Conservation (phyloP, 2,329 filamentous ascomycete species). For the Diplodia seriata region DNA sequence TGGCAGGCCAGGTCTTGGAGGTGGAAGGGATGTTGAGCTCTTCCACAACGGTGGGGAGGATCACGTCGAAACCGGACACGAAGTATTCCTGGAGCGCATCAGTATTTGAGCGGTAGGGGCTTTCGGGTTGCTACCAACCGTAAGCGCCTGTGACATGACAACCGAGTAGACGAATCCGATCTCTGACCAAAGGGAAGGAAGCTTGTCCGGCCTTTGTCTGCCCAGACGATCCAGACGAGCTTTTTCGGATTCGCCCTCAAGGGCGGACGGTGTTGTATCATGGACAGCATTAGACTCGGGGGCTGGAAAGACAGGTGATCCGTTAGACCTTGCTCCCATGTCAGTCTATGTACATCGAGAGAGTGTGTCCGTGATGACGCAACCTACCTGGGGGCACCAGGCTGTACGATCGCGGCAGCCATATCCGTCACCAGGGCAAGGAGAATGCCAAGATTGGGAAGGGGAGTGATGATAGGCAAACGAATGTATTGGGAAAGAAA, state of each 20-base stretch:
- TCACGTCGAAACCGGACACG: constrained; percentile 74
- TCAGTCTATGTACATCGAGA: not conserved
- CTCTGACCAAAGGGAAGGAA: constrained; percentile 59
- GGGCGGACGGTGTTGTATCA: not conserved
- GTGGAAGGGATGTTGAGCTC: constrained; percentile 70
- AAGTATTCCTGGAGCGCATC: constrained; percentile 66
- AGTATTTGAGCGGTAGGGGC: not conserved
- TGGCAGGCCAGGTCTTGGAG: constrained; percentile 63
- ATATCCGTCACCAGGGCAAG: not conserved
- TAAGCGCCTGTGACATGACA: constrained; percentile 41
- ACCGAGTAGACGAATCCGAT: constrained; percentile 63
- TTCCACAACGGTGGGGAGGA: constrained; percentile 69
- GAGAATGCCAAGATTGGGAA: not conserved
- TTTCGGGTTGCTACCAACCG: constrained; percentile 24
- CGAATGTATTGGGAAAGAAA: not conserved
- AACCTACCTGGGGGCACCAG: constrained; percentile 3
- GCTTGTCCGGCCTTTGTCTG: constrained; percentile 62
- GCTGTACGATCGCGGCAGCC: not conserved
- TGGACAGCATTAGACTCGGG: not conserved
- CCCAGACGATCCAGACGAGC: constrained; percentile 62
- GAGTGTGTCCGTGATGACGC: not conserved
- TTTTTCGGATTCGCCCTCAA: constrained; percentile 25
- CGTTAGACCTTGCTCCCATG: not conserved
- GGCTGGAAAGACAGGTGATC: not conserved
- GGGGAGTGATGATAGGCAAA: not conserved